phyloP scores from a whole-genome alignment of 768 basidiomycete species.

The Agaricus blazei region DNA sequence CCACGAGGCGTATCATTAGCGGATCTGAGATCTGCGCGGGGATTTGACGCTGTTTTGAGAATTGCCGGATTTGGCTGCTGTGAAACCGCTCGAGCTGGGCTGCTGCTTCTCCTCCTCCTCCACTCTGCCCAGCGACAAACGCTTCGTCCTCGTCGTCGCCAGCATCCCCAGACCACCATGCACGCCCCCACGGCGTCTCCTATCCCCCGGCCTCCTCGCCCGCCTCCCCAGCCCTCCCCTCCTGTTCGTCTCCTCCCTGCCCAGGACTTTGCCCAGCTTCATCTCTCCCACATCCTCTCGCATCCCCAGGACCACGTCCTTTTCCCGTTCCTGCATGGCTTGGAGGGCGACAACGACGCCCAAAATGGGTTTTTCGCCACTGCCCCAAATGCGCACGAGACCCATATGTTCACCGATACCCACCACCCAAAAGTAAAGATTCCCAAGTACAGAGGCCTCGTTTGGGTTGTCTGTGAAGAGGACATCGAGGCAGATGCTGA shows the following conservation, averaged over 20 bases:
- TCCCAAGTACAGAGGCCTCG: conserved; percentile 60
- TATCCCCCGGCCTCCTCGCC: conserved; percentile 20
- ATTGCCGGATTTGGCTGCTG: conserved; percentile 4
- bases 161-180: neutral
- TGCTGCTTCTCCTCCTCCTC: conserved; percentile 4
- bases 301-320: conserved; percentile 79
- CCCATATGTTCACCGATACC: conserved; percentile 2
- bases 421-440: conserved; percentile 19
- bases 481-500: conserved; percentile 40
- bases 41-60: conserved; percentile 8
- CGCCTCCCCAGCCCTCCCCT: conserved; percentile 15
- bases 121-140: neutral
- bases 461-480: conserved; percentile 81
- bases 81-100: neutral
- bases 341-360: conserved; percentile 74
- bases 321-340: conserved; percentile 86
- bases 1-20: conserved; percentile 4
- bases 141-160: neutral
- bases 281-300: conserved; percentile 54
- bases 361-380: conserved; percentile 79
- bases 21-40: conserved; percentile 9
- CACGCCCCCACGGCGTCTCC: conserved; percentile 17
- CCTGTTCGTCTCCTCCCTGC: conserved; percentile 31
- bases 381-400: conserved; percentile 13
- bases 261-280: conserved; percentile 52